Evolutionary conservation across 805 yeast species (phyloP), one percentile per base, ranked within the genome.

Genomic region (Phaffomyces thermotolerans): DNA sequence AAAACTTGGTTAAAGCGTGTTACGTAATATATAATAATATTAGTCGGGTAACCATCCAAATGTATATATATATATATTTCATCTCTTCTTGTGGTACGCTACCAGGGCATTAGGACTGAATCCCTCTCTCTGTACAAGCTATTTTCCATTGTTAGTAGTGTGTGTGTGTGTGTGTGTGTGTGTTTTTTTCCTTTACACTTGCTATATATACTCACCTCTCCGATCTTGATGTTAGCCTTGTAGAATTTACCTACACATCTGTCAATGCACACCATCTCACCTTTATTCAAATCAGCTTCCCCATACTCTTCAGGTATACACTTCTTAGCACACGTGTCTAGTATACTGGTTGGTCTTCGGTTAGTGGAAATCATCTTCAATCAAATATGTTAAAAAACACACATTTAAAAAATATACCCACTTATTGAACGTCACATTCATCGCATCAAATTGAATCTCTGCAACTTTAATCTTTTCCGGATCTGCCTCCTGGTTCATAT

Each of bases 221-320:
- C 93, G 27, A 86, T 67, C 42, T 73, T 58, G 37, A 76, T 62
- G 59, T 82, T 89, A 37, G 89, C 81, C 53, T 73, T 73, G 68
- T 88, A 85, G 63, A 81, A 89, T 62, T 90, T 90, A 50, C 79
- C 65, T 36, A 85, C 91, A 66, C 98, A 90, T 47, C 97, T 69
- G 61, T 89, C 96, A 10, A 86, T 66, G 60, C 97, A 91, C 37
- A 77, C 73, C 46, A 71, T 64, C 59, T 90, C 97, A 32, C 96
- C 97, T 56, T 89, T 88, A 50, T 78, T 79, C 43, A 90, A 67
- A 23, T 91, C 97, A 9, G 76, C 72, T 54, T 91, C 98, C 14
- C 87, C 86, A 64, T 84, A 90, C 50, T 82, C 85, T n/a, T 71
- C 76, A n/a, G 84, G 81, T 34, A 93, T 73, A 64, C 99, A 93